Evolutionary conservation across 2,329 filamentous ascomycete species (phyloP).

Genomic region (Emmonsiellopsis sp.): DNA sequence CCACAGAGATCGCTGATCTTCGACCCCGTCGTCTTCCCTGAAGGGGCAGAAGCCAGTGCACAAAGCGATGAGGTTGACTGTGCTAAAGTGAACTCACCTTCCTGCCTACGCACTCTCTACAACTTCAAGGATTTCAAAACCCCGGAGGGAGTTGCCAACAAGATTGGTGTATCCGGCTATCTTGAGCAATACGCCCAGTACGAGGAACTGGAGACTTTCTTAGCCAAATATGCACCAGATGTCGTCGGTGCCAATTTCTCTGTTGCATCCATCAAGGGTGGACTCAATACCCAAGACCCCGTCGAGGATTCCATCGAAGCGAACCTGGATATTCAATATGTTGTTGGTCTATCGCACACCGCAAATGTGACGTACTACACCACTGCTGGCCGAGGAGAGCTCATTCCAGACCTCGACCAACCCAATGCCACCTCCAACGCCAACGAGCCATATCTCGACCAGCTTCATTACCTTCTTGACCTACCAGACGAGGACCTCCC

Average conservation of each 20-base stretch:
- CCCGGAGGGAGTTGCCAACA: slow-evolving; percentile 27
- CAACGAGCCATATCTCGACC: slow-evolving; percentile 60
- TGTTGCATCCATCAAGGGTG: slow-evolving; percentile 49
- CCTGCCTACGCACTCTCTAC: slow-evolving; percentile 44
- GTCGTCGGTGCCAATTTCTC: slow-evolving; percentile 47
- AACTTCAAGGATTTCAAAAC: slow-evolving; percentile 34
- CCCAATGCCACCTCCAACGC: slow-evolving; percentile 33
- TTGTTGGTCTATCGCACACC: slow-evolving; percentile 47
- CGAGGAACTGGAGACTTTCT: slow-evolving; percentile 49
- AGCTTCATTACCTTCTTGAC: slow-evolving; percentile 51
- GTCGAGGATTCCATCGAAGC: slow-evolving; percentile 44
- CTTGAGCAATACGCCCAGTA: slow-evolving; percentile 45
- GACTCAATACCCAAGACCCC: slow-evolving; percentile 41
- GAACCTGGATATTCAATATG: slow-evolving; percentile 56
- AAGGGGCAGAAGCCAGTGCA: slow-evolving; percentile 18
- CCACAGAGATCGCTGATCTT: slow-evolving; percentile 11
- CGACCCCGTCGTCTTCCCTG: slow-evolving; percentile 32
- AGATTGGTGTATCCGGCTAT: slow-evolving; percentile 41
- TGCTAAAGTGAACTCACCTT: slow-evolving; percentile 36
- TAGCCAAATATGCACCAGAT: slow-evolving; percentile 46
- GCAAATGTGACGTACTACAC: slow-evolving; percentile 48
- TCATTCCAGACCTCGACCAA: slow-evolving; percentile 41
- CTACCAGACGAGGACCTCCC: slow-evolving; percentile 49
- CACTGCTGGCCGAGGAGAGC: slow-evolving; percentile 48
- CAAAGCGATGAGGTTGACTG: slow-evolving; percentile 22